Percentiles rank a stretch among this genome's conserved stretches.
phyloP scores from a whole-genome alignment of 2,329 filamentous ascomycete species.

The Ophiostoma fasciatum region DNA sequence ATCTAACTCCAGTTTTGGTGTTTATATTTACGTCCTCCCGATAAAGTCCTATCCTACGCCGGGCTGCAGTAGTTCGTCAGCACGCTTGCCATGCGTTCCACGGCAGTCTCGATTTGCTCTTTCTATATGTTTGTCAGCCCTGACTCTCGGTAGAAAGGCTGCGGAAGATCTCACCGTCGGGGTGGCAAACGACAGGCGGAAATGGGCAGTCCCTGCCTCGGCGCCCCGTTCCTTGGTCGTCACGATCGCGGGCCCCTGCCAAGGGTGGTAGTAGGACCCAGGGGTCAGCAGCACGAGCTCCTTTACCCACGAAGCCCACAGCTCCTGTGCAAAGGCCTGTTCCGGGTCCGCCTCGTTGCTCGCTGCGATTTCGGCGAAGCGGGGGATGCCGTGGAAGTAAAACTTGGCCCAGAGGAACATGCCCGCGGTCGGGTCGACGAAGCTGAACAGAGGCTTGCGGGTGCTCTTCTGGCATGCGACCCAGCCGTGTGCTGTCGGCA shows the following conservation, averaged over 20 bases:
- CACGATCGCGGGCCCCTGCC: slow-evolving; percentile 16
- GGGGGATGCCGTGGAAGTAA: slow-evolving; percentile 11
- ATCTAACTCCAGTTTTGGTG: no score
- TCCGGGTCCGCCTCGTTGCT: slow-evolving; percentile 11
- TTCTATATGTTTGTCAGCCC: slow-evolving; percentile 10
- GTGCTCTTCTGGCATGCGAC: slow-evolving; percentile 12
- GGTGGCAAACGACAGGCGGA: slow-evolving; percentile 17
- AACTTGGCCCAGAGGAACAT: slow-evolving; percentile 21
- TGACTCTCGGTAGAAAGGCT: no score
- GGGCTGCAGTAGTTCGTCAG: no score
- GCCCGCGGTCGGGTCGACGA: slow-evolving; percentile 16
- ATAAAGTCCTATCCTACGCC: no score
- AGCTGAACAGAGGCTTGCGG: slow-evolving; percentile 16
- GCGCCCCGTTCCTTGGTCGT: slow-evolving; percentile 14
- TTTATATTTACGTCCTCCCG: no score
- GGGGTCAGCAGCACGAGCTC: slow-evolving; percentile 17
- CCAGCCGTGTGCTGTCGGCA: slow-evolving; percentile 9
- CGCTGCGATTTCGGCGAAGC: background rate
- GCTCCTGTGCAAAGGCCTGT: slow-evolving; percentile 12
- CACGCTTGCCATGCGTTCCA: slow-evolving; percentile 6
- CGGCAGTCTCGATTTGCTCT: slow-evolving; percentile 9
- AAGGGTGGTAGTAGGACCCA: slow-evolving; percentile 19
- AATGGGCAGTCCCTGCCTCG: slow-evolving; percentile 14
- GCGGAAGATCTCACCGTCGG: slow-evolving; percentile 16
- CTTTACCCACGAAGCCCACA: slow-evolving; percentile 10